phyloP scores from a whole-genome alignment of 257 asterid species.

The Solanum acaule region DNA sequence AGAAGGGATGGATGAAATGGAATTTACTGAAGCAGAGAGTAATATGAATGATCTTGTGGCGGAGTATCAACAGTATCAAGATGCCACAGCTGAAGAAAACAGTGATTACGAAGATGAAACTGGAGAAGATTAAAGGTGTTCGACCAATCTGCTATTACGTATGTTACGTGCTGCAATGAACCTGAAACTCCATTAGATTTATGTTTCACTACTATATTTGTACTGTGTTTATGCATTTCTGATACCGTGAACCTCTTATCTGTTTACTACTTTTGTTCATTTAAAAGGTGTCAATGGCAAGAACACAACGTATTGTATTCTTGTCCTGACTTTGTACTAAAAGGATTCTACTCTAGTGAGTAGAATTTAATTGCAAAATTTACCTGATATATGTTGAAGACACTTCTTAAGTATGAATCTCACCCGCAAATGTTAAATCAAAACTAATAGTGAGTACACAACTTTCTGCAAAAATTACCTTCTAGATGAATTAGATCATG shows the following conservation, averaged over 20 bases:
- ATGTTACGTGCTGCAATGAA: not conserved
- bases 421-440: too few species aligned
- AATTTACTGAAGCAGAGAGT: conserved; percentile 4
- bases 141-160: not conserved
- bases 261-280: not conserved
- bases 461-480: not conserved
- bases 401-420: not conserved
- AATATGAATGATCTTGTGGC: conserved; percentile 2
- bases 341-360: not conserved
- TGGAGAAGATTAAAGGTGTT: conserved; percentile 5
- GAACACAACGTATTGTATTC: not conserved
- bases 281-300: not conserved
- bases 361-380: not conserved
- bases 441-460: not conserved
- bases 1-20: conserved; percentile 3
- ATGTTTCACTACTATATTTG: not conserved
- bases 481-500: not conserved
- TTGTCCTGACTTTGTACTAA: not conserved
- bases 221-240: not conserved
- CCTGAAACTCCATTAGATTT: not conserved
- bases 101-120: not conserved
- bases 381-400: not conserved
- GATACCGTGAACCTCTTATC: not conserved
- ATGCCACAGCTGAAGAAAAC: not conserved
- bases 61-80: not conserved